Evolutionary conservation across 225 moss, liverwort and hornwort genomes (phyloP).

Genomic region (Bryum argenteum): DNA sequence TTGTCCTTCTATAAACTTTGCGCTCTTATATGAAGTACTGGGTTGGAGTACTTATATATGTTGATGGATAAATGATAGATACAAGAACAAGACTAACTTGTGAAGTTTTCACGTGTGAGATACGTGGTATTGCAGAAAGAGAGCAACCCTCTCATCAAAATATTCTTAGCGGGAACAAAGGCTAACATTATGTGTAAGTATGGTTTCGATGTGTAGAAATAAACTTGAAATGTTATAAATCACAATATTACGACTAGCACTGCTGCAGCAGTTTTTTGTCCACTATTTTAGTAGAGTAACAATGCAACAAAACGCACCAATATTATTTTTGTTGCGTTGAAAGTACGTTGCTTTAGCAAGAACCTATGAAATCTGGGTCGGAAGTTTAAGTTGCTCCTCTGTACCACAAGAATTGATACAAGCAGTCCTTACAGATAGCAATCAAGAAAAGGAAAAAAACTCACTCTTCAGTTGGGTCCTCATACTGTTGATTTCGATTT

Average conservation of each 20-base stretch:
- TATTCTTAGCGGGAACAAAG: too few relatives aligned
- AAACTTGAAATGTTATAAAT: too few relatives aligned
- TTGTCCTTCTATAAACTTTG: not conserved
- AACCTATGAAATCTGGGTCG: too few relatives aligned
- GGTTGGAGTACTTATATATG: not conserved
- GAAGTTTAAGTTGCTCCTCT: too few relatives aligned
- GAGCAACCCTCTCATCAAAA: not conserved
- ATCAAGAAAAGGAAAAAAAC: conserved; percentile 29
- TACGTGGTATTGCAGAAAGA: conserved; percentile 8
- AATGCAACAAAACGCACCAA: too few relatives aligned
- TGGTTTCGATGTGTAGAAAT: too few relatives aligned
- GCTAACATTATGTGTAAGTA: too few relatives aligned
- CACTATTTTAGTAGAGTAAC: too few relatives aligned
- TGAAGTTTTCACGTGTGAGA: not conserved
- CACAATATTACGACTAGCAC: too few relatives aligned
- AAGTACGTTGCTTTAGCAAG: too few relatives aligned
- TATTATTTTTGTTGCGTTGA: too few relatives aligned
- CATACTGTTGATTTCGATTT: conserved; percentile 92
- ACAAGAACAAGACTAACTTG: not conserved
- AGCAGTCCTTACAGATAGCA: conserved; percentile 4
- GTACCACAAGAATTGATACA: conserved; percentile 5
- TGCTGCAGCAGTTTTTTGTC: too few relatives aligned
- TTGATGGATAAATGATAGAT: not conserved
- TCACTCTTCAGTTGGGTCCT: conserved; percentile 99
- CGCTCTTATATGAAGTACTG: not conserved